Evolutionary conservation across 139 green algal species (phyloP), one percentile per base, ranked within the genome.

Genomic region (Picochlorum sp.): DNA sequence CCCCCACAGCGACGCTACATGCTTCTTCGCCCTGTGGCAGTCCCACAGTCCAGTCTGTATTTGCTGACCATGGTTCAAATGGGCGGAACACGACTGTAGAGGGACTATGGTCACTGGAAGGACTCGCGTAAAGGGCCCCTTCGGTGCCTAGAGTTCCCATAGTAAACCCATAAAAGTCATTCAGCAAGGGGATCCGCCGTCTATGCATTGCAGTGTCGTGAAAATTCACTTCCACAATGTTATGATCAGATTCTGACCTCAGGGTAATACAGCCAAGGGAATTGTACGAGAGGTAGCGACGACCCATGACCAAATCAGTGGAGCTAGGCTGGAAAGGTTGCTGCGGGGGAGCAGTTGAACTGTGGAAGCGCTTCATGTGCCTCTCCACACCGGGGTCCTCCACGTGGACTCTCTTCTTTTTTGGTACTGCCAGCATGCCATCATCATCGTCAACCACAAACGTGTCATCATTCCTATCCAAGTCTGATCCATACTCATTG

Each of bases 151-250:
- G 72, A 2, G 76, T 67, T 2, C 74, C 90, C 55, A 88, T 51
- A 0, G 65, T 79, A 73, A 95, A 92, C 14, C 82, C 83, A 49
- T 80, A 92, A 61, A 86, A 91, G 74, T 97, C 90, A 15, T 71
- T 91, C 18, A 97, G 60, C 15, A 81, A 69, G 1, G 90, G 90
- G 28, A 95, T 69, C n/a, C 86, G 72, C 21, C 67, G 49, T 7
- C 78, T 72, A 28, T 66, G 45, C 16, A 62, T 60, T 31, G 57
- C 50, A 4, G 77, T 85, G 83, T 97, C 88, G 68, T 96, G 90
- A 65, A 97, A 94, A 2, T 68, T 20, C 3, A 89, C 84, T 81
- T 92, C 82, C 2, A 92, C 54, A 3, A 67, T 63, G 50, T 83
- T 66, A 64, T 85, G 70, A 66, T 83, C 78, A 5, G 77, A 79